Evolutionary conservation across 352 stramenopile species (phyloP).

Genomic region (Pythium aristosporum): DNA sequence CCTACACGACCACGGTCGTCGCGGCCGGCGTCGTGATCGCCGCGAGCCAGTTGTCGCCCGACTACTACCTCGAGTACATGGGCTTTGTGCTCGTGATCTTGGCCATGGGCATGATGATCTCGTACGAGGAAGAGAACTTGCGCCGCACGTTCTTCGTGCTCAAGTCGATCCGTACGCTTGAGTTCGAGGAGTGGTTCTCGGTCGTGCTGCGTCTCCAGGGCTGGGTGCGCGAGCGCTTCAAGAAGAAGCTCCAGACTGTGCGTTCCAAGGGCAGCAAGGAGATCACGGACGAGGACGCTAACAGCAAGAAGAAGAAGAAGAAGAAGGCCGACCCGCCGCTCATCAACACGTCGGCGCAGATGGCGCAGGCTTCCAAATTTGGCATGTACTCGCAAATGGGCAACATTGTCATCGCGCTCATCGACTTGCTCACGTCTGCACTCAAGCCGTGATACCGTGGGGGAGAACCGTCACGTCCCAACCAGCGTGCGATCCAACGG

Average conservation of each 20-base stretch:
- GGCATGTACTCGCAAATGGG: conserved; percentile 80
- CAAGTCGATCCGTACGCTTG: conserved; percentile 75
- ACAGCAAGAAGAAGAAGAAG: conserved; percentile 27
- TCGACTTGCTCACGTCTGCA: conserved; percentile 55
- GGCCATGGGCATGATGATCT: conserved; percentile 85
- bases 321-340: conserved; percentile 35
- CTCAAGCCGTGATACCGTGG: neutral
- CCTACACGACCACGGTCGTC: conserved; percentile 67
- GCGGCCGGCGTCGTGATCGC: conserved; percentile 64
- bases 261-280: conserved; percentile 50
- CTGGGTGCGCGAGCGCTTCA: conserved; percentile 66
- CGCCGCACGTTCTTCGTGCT: conserved; percentile 80
- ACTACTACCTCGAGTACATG: conserved; percentile 70
- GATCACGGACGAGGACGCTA: conserved; percentile 25
- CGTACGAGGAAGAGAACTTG: conserved; percentile 76
- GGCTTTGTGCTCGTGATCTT: conserved; percentile 69
- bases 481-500: too few species aligned
- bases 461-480: too few species aligned
- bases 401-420: conserved; percentile 75
- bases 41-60: conserved; percentile 44
- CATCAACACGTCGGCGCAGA: conserved; percentile 70
- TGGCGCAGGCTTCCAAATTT: conserved; percentile 73
- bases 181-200: conserved; percentile 82
- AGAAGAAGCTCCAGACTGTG: conserved; percentile 55
- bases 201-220: conserved; percentile 72